phyloP scores from a whole-genome alignment of 2,329 filamentous ascomycete species.

The Incumbomyces lentus region DNA sequence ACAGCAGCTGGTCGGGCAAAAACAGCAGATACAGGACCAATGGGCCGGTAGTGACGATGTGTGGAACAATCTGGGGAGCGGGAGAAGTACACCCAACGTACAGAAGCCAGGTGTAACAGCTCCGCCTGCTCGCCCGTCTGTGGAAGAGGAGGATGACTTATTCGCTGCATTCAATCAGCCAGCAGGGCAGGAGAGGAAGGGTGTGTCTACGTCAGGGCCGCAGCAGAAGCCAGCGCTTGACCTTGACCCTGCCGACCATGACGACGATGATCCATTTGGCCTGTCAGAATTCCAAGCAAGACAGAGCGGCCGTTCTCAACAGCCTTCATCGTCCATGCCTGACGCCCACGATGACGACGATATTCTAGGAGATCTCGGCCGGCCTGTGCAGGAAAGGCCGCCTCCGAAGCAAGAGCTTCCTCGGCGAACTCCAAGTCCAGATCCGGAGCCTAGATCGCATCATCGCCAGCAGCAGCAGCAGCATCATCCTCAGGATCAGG shows the following conservation, averaged over 20 bases:
- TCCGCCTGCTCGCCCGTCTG: neutral
- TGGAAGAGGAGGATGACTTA: conserved; percentile 45
- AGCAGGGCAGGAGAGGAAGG: conserved; percentile 6
- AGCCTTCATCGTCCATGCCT: conserved; percentile 35
- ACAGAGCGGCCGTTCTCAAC: conserved; percentile 32
- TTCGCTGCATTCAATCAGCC: conserved; percentile 49
- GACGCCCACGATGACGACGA: conserved; percentile 50
- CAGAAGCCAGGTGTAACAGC: conserved; percentile 8
- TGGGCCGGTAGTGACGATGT: conserved; percentile 59
- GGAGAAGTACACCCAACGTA: conserved; percentile 35
- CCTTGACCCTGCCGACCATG: conserved; percentile 36
- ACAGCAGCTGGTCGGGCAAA: conserved; percentile 63
- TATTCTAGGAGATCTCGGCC: conserved; percentile 51
- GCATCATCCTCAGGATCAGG: conserved; percentile 54
- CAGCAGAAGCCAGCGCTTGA: conserved; percentile 22
- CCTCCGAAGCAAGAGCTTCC: conserved; percentile 18
- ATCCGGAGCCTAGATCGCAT: conserved; percentile 12
- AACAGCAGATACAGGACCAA: conserved; percentile 60
- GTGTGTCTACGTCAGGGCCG: conserved; percentile 9
- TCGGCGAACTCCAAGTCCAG: conserved; percentile 18
- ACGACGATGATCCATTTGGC: conserved; percentile 81
- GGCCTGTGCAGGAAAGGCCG: conserved; percentile 45
- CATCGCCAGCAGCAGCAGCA: conserved; percentile 37
- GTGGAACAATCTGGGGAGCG: conserved; percentile 60
- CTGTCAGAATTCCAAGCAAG: conserved; percentile 53